A percentile compares a stretch with the other conserved stretches of the same genome.
Evolutionary conservation across 2,329 filamentous ascomycete species (phyloP).

Genomic region (Fusarium pseudonygamai): DNA sequence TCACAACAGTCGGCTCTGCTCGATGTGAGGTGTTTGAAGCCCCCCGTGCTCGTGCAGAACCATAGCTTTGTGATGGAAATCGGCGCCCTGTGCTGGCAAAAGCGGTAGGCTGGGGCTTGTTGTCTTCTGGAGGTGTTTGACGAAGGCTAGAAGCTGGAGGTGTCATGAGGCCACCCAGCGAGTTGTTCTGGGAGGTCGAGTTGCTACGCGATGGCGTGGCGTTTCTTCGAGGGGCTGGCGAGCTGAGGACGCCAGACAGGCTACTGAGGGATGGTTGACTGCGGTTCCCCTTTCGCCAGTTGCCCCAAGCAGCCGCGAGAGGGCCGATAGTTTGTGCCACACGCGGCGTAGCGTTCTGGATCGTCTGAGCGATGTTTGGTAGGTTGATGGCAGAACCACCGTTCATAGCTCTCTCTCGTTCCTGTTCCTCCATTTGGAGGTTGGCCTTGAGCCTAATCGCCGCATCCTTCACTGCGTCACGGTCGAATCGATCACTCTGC

Average conservation of each 20-base stretch:
- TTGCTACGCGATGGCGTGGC: slow-evolving; percentile 70
- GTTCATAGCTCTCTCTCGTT: slow-evolving; percentile 85
- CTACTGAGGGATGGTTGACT: slow-evolving; percentile 61
- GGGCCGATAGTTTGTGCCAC: slow-evolving; percentile 84
- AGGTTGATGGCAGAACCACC: slow-evolving; percentile 73
- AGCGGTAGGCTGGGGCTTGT: slow-evolving; percentile 64
- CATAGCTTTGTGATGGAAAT: slow-evolving; percentile 58
- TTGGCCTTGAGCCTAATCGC: slow-evolving; percentile 94
- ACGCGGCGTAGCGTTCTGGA: slow-evolving; percentile 82
- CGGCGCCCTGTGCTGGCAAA: slow-evolving; percentile 69
- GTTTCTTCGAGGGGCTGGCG: slow-evolving; percentile 53
- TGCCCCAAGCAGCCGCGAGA: slow-evolving; percentile 92
- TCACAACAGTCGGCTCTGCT: slow-evolving; percentile 27
- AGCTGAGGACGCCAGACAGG: slow-evolving; percentile 58
- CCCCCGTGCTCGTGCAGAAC: slow-evolving; percentile 38
- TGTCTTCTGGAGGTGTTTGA: slow-evolving; percentile 61
- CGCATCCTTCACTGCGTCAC: slow-evolving; percentile 83
- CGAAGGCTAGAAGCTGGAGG: slow-evolving; percentile 82
- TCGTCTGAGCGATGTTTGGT: slow-evolving; percentile 79
- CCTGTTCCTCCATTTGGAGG: slow-evolving; percentile 97
- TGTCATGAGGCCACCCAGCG: slow-evolving; percentile 84
- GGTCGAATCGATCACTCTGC: slow-evolving; percentile 78
- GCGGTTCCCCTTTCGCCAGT: slow-evolving; percentile 81
- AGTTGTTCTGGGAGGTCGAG: slow-evolving; percentile 62
- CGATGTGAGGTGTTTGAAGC: slow-evolving; percentile 46